Percentiles rank a stretch among this genome's conserved stretches.
These are phyloP conservation scores for Peronospora tabacina DNA, from an alignment of 352 stramenopile species.

Conservation along the genomic window DNA sequence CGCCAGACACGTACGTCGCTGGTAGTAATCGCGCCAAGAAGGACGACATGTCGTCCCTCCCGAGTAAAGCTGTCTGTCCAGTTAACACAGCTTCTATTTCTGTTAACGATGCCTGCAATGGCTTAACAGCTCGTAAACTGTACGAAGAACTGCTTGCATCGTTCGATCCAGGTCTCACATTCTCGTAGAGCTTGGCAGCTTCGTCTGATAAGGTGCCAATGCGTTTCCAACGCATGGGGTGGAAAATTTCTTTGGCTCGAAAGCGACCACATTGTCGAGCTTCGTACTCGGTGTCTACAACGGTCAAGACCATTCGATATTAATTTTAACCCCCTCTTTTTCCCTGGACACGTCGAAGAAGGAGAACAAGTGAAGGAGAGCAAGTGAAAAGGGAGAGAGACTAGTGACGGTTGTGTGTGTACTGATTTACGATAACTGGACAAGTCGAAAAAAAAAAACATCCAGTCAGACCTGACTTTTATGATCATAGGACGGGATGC, in stretches of 20 bases:
- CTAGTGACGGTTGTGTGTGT: too few relatives aligned
- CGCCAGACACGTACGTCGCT: constrained; percentile 36
- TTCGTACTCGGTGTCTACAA: constrained; percentile 45
- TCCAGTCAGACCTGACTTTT: too few relatives aligned
- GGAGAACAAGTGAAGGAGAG: too few relatives aligned
- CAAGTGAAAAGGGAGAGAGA: too few relatives aligned
- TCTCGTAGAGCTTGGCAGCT: constrained; percentile 56
- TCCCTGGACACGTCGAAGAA: too few relatives aligned
- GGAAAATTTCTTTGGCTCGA: constrained; percentile 65
- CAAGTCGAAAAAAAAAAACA: too few relatives aligned
- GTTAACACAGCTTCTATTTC: constrained; percentile 54
- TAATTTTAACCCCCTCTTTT: constrained; percentile 17
- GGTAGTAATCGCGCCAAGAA: constrained; percentile 40
- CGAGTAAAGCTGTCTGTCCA: constrained; percentile 22
- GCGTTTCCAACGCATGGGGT: constrained; percentile 59
- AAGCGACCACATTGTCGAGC: constrained; percentile 43
- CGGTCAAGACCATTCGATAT: constrained; percentile 17
- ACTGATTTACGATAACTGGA: too few relatives aligned
- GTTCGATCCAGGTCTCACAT: constrained; percentile 9
- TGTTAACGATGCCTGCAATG: constrained; percentile 36
- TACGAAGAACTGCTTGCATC: constrained; percentile 11
- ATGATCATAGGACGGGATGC: too few relatives aligned
- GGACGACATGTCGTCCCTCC: constrained; percentile 20
- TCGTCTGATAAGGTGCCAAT: constrained; percentile 44
- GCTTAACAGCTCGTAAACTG: constrained; percentile 49